These are phyloP conservation scores for Mallotus japonicus DNA, from an alignment of 441 rosid species.

Conservation along the genomic window DNA sequence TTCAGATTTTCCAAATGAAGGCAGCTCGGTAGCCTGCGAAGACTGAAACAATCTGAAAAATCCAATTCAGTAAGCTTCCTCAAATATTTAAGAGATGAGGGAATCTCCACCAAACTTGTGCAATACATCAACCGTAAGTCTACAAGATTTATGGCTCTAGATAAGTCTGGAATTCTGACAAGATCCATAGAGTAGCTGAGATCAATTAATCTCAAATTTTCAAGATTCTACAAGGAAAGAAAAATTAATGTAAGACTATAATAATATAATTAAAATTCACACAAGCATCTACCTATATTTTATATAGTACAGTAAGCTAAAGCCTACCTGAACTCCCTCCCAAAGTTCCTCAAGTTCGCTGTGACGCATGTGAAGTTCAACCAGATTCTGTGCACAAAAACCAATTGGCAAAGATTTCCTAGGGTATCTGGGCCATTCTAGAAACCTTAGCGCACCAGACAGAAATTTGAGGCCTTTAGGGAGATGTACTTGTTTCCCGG, in stretches of 20 bases:
- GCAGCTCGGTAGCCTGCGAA: neutral
- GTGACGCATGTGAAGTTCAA: neutral
- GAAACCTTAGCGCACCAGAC: constrained; percentile 25
- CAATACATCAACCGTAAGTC: neutral
- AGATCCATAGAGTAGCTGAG: constrained; percentile 7
- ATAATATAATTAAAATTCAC: too few species aligned
- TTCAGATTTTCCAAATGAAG: neutral
- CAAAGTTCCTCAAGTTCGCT: too few species aligned
- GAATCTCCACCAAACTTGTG: constrained; percentile 12
- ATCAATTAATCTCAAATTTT: constrained; percentile 10
- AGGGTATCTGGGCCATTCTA: constrained; percentile 33
- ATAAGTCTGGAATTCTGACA: constrained; percentile 1
- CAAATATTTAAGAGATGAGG: neutral
- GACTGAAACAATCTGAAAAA: neutral
- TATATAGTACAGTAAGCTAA: neutral
- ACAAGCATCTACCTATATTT: too few species aligned
- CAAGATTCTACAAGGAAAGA: neutral
- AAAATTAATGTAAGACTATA: too few species aligned
- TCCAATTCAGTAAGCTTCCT: neutral
- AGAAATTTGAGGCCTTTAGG: too few species aligned
- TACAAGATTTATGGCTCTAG: constrained; percentile 2
- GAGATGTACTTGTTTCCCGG: too few species aligned
- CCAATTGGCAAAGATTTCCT: constrained; percentile 22
- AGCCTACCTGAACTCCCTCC: constrained; percentile 30
- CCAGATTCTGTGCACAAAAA: constrained; percentile 10